Evolutionary conservation across 78 protist species (phyloP).

Genomic region (Trichosphaerium sp.): DNA sequence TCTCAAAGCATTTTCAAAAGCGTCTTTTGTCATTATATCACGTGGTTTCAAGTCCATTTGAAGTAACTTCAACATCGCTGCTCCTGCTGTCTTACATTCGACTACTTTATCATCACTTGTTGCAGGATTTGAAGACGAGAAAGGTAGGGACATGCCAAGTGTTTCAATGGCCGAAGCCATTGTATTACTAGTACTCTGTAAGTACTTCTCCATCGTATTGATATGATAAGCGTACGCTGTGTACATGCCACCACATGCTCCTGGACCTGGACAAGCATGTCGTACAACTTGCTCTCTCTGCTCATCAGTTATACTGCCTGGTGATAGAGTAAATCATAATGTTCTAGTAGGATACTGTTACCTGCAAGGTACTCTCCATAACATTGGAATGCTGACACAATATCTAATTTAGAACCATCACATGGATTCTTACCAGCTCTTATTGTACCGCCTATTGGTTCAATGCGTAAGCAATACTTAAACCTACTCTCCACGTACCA

Average conservation of each 20-base stretch:
- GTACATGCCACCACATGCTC: slow-evolving; percentile 53
- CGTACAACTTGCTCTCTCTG: slow-evolving; percentile 22
- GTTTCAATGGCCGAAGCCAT: slow-evolving; percentile 69
- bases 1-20: slow-evolving; percentile 55
- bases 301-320: slow-evolving; percentile 28
- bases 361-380: slow-evolving; percentile 42
- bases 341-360: no score
- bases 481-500: no score
- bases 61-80: slow-evolving; percentile 11
- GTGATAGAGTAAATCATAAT: no score
- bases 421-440: slow-evolving; percentile 61
- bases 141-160: slow-evolving; percentile 62
- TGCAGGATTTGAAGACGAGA: slow-evolving; percentile 42
- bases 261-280: slow-evolving; percentile 59
- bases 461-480: no score
- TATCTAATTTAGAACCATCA: slow-evolving; percentile 37
- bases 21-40: slow-evolving; percentile 48
- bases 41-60: slow-evolving; percentile 32
- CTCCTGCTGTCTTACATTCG: not conserved
- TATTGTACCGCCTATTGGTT: no score
- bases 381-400: slow-evolving; percentile 62
- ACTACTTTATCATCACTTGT: not conserved
- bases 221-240: slow-evolving; percentile 15
- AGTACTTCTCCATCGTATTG: no score
- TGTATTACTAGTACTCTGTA: no score